These are phyloP conservation scores for Podaxis sp. DNA, from an alignment of 768 basidiomycete species.

Conservation along the genomic window DNA sequence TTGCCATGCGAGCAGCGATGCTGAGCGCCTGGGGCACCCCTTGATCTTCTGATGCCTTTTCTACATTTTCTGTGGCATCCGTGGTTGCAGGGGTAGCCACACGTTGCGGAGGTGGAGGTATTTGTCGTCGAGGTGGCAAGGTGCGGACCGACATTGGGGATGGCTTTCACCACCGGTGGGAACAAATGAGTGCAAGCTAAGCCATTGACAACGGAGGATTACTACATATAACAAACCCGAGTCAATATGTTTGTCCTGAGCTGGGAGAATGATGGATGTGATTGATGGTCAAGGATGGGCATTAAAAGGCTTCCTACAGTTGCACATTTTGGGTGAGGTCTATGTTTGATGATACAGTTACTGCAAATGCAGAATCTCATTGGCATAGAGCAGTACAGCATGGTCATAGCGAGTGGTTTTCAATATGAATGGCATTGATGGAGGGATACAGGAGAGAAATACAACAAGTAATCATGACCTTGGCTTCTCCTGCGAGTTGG, in stretches of 20 bases:
- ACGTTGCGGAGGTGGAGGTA: slow-evolving; percentile 14
- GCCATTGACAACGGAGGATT: neutral
- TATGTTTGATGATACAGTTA: neutral
- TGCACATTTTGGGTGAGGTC: neutral
- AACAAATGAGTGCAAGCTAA: neutral
- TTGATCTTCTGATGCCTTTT: neutral
- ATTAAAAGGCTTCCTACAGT: neutral
- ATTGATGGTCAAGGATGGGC: neutral
- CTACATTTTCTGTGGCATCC: neutral
- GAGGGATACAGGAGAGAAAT: slow-evolving; percentile 15
- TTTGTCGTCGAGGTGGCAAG: slow-evolving; percentile 1
- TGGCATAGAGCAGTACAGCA: slow-evolving; percentile 17
- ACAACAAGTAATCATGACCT: slow-evolving; percentile 37
- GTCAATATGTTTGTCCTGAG: neutral
- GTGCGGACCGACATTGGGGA: neutral
- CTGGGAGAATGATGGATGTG: neutral
- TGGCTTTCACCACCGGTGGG: neutral
- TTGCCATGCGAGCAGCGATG: slow-evolving; percentile 29
- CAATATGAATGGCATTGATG: slow-evolving; percentile 2
- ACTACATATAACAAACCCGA: neutral
- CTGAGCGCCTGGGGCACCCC: slow-evolving; percentile 6
- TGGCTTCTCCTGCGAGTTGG: slow-evolving; percentile 62
- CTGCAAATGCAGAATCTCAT: neutral
- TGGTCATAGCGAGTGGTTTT: slow-evolving; percentile 7
- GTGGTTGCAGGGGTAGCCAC: slow-evolving; percentile 1